phyloP scores from a whole-genome alignment of 148 eudicot genomes.

The Spergularia marina region DNA sequence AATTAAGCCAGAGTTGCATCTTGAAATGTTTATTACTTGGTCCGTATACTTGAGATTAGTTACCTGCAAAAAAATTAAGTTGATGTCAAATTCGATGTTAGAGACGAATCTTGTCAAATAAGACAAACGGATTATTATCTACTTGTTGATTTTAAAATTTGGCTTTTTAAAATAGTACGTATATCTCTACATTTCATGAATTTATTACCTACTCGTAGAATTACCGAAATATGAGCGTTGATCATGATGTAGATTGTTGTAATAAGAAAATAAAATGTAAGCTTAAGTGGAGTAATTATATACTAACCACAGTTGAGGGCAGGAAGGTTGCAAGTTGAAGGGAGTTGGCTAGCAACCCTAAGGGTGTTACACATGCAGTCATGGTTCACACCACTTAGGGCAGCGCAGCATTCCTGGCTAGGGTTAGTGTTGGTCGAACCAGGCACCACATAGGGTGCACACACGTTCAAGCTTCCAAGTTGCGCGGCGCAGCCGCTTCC shows the following conservation, averaged over 20 bases:
- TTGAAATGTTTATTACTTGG: constrained; percentile 19
- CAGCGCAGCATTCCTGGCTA: constrained; percentile 63
- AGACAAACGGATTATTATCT: too few relatives aligned
- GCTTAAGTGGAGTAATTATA: too few relatives aligned
- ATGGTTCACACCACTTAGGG: constrained; percentile 56
- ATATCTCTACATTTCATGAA: too few relatives aligned
- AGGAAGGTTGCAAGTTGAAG: constrained; percentile 19
- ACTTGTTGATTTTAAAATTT: too few relatives aligned
- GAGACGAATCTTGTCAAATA: too few relatives aligned
- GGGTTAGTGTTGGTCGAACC: constrained; percentile 46
- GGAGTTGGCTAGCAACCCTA: constrained; percentile 45
- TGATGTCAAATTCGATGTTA: background rate
- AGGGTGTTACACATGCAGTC: constrained; percentile 77
- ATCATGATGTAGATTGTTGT: too few relatives aligned
- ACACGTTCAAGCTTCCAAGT: constrained; percentile 46
- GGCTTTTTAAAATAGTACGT: too few relatives aligned
- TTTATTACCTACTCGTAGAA: too few relatives aligned
- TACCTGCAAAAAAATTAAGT: constrained; percentile 15
- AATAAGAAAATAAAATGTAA: too few relatives aligned
- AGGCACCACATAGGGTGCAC: constrained; percentile 68
- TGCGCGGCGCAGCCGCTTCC: constrained; percentile 37
- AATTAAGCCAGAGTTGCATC: background rate
- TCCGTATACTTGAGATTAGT: constrained; percentile 11
- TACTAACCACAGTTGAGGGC: background rate
- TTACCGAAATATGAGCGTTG: too few relatives aligned